phyloP scores from a whole-genome alignment of 2,329 filamentous ascomycete species.

The Drechslera avenae region DNA sequence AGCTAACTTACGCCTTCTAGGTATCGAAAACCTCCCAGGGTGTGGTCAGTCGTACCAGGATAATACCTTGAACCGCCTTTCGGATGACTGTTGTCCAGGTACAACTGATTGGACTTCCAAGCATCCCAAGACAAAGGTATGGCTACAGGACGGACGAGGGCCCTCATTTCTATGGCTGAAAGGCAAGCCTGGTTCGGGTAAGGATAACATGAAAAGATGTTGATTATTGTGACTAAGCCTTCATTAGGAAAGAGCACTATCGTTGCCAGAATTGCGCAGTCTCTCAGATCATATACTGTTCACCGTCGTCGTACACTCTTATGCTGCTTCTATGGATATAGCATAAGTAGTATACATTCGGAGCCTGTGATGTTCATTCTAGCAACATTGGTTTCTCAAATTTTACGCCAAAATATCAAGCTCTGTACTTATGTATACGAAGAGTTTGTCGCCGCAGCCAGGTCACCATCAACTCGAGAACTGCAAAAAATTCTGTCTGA shows the following conservation, averaged over 20 bases:
- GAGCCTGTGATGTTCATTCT: constrained; percentile 5
- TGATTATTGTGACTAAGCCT: no score
- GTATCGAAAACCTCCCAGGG: background rate
- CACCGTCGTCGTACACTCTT: background rate
- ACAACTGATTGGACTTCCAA: background rate
- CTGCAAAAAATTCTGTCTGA: background rate
- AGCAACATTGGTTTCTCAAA: constrained; percentile 5
- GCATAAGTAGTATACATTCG: background rate
- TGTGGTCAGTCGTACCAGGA: background rate
- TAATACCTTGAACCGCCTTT: background rate
- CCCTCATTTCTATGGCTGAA: no score
- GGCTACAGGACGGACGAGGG: background rate
- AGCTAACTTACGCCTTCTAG: no score
- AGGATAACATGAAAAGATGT: no score
- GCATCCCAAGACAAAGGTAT: background rate
- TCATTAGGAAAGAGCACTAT: background rate
- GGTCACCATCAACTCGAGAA: background rate
- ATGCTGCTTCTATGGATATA: constrained; percentile 10
- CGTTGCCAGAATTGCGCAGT: background rate
- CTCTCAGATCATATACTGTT: background rate
- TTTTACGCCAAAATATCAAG: constrained; percentile 4
- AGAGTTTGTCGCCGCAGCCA: constrained; percentile 6
- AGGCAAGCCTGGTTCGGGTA: no score
- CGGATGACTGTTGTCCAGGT: background rate
- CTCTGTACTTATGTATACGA: constrained; percentile 9